These are phyloP conservation scores for Puya raimondii DNA, from an alignment of 176 grass and related monocot species.

Conservation along the genomic window DNA sequence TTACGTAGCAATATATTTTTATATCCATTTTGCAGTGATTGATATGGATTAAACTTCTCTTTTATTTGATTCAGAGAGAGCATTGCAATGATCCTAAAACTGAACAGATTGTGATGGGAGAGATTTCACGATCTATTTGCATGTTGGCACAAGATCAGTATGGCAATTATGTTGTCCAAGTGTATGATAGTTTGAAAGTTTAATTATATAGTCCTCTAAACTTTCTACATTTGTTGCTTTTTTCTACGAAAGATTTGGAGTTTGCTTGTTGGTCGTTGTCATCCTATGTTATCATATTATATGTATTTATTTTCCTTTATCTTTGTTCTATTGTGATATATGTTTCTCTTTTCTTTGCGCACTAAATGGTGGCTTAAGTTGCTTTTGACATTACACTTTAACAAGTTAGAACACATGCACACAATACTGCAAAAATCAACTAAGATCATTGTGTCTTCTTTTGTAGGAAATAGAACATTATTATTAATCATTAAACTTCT, in stretches of 20 bases:
- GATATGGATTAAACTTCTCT: neutral
- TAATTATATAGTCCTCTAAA: neutral
- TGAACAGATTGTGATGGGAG: conserved; percentile 5
- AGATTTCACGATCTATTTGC: conserved; percentile 21
- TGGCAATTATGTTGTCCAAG: conserved; percentile 55
- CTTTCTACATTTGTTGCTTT: neutral
- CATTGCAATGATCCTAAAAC: conserved; percentile 24
- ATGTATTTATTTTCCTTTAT: neutral
- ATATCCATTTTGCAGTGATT: neutral
- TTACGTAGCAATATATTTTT: neutral
- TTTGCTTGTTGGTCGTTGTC: no score
- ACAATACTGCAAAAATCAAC: neutral
- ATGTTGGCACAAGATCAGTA: conserved; percentile 24
- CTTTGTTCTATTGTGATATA: neutral
- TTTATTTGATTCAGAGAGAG: conserved; percentile 25
- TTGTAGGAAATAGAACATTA: no score
- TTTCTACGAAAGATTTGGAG: no score
- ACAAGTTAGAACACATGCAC: no score
- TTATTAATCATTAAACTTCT: neutral
- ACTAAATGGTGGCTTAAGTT: no score
- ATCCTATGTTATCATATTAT: no score
- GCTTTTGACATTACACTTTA: no score
- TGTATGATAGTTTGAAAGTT: neutral
- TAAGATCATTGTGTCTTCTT: neutral
- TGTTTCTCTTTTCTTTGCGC: neutral